These are phyloP conservation scores for Chlamydomonas eustigma DNA, from an alignment of 139 green algal species.

Conservation along the genomic window DNA sequence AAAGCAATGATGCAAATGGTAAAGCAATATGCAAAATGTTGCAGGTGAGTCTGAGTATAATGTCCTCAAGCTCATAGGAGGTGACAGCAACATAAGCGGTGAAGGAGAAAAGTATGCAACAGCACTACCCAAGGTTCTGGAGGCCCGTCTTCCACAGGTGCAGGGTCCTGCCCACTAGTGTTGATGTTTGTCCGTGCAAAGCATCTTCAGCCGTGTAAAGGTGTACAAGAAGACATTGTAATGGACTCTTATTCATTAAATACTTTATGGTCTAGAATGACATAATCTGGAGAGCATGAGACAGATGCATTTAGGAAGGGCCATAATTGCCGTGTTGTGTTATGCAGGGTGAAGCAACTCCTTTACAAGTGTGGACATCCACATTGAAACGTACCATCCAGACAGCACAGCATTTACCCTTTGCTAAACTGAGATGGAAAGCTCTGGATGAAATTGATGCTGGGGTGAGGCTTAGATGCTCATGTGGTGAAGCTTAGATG, in stretches of 20 bases:
- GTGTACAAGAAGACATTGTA: no score
- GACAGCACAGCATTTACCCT: conserved; percentile 77
- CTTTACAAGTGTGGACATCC: conserved; percentile 88
- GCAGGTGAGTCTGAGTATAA: conserved; percentile 81
- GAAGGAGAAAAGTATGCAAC: conserved; percentile 73
- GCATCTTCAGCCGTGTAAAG: no score
- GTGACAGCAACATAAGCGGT: conserved; percentile 62
- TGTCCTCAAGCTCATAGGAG: conserved; percentile 66
- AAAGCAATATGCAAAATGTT: no score
- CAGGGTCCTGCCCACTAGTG: no score
- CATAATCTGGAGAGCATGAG: no score
- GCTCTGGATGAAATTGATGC: conserved; percentile 85
- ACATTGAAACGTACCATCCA: conserved; percentile 89
- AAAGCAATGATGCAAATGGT: no score
- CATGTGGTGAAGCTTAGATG: no score
- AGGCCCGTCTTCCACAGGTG: conserved; percentile 35
- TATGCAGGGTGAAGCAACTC: neutral
- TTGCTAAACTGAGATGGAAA: conserved; percentile 67
- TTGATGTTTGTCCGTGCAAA: no score
- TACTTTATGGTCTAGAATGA: no score
- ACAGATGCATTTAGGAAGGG: no score
- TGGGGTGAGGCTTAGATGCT: neutral
- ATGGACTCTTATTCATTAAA: no score
- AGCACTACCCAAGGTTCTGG: conserved; percentile 64
- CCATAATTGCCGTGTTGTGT: no score